Conservation (phyloP, 371 early-diverging fungal genomes). For the Apophysomyces ossiformis region DNA sequence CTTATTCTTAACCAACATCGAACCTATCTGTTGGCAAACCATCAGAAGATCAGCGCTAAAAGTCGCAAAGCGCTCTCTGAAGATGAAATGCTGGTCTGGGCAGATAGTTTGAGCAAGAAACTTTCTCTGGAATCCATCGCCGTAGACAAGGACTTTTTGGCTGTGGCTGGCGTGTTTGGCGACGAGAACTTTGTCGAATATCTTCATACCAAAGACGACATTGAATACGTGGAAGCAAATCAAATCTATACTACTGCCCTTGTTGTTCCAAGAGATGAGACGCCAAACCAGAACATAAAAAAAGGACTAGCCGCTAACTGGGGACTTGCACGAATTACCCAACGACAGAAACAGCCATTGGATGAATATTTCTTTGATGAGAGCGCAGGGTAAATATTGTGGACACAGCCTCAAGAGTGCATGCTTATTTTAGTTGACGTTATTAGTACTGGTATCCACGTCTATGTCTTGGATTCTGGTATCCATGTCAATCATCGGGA, state of each 20-base stretch:
- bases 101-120: conserved; percentile 13
- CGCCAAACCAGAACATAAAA: background rate
- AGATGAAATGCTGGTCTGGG: conserved; percentile 4
- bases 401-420: background rate
- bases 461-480: conserved; percentile 54
- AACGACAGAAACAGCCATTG: conserved; percentile 7
- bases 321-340: conserved; percentile 26
- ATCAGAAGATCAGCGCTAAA: conserved; percentile 2
- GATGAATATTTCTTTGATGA: conserved; percentile 18
- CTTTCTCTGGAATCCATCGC: conserved; percentile 20
- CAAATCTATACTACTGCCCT: conserved; percentile 20
- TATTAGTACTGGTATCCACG: conserved; percentile 22
- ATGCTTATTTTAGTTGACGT: background rate
- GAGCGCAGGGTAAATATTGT: conserved; percentile 19
- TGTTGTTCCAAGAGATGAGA: conserved; percentile 12
- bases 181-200: conserved; percentile 21
- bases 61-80: background rate
- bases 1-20: conserved; percentile 16
- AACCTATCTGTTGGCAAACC: conserved; percentile 9
- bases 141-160: conserved; percentile 14
- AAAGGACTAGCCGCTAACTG: conserved; percentile 19
- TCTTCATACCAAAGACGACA: conserved; percentile 12
- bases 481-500: conserved; percentile 73
- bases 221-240: conserved; percentile 29
- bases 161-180: conserved; percentile 20